A percentile compares a stretch with the other conserved stretches of the same genome.
phyloP scores from a whole-genome alignment of 768 basidiomycete species.

The Amanita muscaria region DNA sequence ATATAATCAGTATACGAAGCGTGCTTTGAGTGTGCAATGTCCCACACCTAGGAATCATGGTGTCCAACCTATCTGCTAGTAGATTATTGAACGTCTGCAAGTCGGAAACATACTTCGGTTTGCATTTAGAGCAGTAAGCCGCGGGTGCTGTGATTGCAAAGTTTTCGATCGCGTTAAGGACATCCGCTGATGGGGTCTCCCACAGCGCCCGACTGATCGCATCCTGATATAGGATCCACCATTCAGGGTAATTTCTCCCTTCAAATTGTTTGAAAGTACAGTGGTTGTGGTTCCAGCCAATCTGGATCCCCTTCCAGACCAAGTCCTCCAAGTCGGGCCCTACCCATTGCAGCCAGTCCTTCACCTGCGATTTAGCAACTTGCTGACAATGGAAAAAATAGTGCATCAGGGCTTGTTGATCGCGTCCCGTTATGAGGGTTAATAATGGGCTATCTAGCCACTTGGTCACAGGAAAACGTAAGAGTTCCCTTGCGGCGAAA shows the following conservation, averaged over 20 bases:
- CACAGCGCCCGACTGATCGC: not conserved
- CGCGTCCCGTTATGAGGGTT: too few relatives aligned
- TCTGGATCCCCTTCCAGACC: not conserved
- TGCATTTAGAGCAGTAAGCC: not conserved
- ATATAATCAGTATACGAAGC: too few relatives aligned
- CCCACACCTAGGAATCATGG: not conserved
- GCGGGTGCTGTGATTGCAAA: conserved; percentile 2
- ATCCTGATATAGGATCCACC: conserved; percentile 5
- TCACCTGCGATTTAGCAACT: not conserved
- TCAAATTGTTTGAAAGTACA: not conserved
- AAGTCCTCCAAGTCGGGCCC: not conserved
- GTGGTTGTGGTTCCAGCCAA: not conserved
- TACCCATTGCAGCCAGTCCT: conserved; percentile 2
- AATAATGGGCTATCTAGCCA: too few relatives aligned
- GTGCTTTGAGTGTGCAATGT: too few relatives aligned
- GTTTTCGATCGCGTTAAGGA: not conserved
- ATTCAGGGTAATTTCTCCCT: not conserved
- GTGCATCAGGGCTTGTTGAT: not conserved
- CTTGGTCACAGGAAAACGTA: too few relatives aligned
- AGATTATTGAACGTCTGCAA: conserved; percentile 2
- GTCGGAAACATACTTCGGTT: conserved; percentile 1
- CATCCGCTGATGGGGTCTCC: conserved; percentile 1
- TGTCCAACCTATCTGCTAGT: not conserved
- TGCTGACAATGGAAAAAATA: conserved; percentile 3
- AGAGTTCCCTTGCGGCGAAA: conserved; percentile 1